These are phyloP conservation scores for Linnemannia exigua DNA, from an alignment of 192 early-diverging fungal genomes.

Conservation along the genomic window DNA sequence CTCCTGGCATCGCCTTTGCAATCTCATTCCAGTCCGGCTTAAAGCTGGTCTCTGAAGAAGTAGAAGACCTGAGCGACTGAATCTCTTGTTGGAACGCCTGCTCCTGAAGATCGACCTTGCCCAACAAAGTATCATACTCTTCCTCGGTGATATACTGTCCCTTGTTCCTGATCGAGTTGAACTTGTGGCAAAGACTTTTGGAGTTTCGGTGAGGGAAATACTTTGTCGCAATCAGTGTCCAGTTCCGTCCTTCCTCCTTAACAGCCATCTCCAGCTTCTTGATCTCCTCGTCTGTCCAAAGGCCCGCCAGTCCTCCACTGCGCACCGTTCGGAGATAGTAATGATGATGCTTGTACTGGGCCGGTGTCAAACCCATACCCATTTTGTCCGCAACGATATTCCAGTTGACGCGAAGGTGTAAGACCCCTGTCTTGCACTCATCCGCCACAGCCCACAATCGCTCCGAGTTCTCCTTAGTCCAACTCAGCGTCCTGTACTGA, in stretches of 20 bases:
- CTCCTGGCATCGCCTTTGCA: conserved; percentile 35
- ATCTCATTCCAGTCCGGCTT: conserved; percentile 28
- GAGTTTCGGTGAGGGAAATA: conserved; percentile 41
- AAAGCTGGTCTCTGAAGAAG: neutral
- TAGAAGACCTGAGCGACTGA: neutral
- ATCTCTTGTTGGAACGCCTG: conserved; percentile 2
- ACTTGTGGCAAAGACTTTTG: conserved; percentile 54
- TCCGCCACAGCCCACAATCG: conserved; percentile 33
- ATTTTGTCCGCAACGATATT: conserved; percentile 12
- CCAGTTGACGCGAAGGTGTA: conserved; percentile 16
- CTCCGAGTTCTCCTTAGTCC: conserved; percentile 49
- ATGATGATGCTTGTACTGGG: conserved; percentile 46
- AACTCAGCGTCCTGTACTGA: neutral
- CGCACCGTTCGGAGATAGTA: conserved; percentile 27
- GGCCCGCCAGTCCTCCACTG: conserved; percentile 3
- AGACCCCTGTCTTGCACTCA: neutral
- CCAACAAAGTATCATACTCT: conserved; percentile 40
- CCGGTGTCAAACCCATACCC: conserved; percentile 1
- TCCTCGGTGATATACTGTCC: conserved; percentile 22
- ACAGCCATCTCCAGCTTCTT: conserved; percentile 34
- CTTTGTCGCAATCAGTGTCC: conserved; percentile 5
- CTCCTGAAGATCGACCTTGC: conserved; percentile 32
- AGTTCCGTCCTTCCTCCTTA: conserved; percentile 27
- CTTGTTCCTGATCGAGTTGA: conserved; percentile 11
- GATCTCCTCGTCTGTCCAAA: conserved; percentile 30